These are phyloP conservation scores for Arctium minus DNA, from an alignment of 129 eudicot species.

Conservation along the genomic window DNA sequence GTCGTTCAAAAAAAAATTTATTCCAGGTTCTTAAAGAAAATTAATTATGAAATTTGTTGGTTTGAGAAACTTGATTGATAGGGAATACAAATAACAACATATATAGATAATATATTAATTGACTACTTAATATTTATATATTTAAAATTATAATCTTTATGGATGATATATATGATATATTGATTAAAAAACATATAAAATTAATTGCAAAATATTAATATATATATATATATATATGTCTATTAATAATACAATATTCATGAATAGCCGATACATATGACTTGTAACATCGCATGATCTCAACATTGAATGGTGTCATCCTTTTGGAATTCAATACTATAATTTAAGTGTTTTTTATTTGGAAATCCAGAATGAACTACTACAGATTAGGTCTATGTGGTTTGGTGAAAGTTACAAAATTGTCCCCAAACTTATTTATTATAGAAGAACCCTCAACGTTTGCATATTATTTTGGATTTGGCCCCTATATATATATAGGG, in stretches of 20 bases:
- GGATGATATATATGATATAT: background rate
- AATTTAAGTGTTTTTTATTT: background rate
- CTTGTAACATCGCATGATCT: background rate
- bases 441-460: background rate
- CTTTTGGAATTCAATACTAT: background rate
- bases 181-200: background rate
- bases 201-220: background rate
- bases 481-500: no score
- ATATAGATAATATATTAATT: no score
- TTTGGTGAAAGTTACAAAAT: background rate
- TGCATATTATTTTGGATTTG: no score
- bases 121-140: background rate
- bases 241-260: background rate
- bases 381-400: background rate
- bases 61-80: background rate
- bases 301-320: background rate
- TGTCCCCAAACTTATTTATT: background rate
- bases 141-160: background rate
- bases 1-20: no score
- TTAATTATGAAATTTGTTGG: no score
- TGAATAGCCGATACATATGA: background rate
- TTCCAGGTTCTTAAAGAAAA: no score
- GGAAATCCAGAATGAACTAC: background rate
- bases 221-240: background rate
- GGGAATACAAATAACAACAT: background rate